These are phyloP conservation scores for Saccharomyces mikatae DNA, from an alignment of 805 yeast species.

Conservation along the genomic window DNA sequence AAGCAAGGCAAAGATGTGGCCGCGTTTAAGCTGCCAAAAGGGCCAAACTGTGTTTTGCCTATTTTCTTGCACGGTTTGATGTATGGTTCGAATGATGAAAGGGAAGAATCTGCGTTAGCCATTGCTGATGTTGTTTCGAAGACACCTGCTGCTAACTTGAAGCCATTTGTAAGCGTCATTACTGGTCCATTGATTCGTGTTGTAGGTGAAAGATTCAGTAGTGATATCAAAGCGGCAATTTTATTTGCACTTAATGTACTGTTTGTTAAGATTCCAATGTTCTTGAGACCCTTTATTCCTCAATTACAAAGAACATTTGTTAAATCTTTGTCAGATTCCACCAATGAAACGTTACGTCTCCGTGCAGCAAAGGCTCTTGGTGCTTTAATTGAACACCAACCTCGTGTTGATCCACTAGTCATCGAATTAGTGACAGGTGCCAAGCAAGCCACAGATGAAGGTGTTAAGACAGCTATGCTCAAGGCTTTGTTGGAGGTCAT, in stretches of 20 bases:
- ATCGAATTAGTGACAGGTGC: constrained; percentile 76
- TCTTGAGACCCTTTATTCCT: constrained; percentile 90
- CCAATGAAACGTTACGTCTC: constrained; percentile 61
- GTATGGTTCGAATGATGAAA: constrained; percentile 80
- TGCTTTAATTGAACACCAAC: constrained; percentile 77
- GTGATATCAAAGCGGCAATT: constrained; percentile 93
- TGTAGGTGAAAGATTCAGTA: constrained; percentile 87
- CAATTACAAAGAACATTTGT: constrained; percentile 96
- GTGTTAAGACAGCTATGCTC: constrained; percentile 78
- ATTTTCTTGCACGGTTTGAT: constrained; percentile 89
- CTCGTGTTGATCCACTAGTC: constrained; percentile 88
- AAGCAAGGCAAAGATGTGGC: constrained; percentile 55
- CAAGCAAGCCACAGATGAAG: constrained; percentile 51
- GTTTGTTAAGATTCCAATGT: constrained; percentile 77
- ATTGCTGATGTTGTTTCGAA: constrained; percentile 80
- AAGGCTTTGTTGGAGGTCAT: constrained; percentile 80
- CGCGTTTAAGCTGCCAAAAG: constrained; percentile 66
- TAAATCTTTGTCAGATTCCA: constrained; percentile 73
- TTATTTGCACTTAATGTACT: constrained; percentile 72
- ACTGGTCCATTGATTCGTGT: constrained; percentile 98
- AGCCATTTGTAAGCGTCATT: constrained; percentile 82
- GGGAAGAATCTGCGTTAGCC: constrained; percentile 81
- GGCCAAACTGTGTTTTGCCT: constrained; percentile 84
- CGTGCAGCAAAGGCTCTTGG: constrained; percentile 90
- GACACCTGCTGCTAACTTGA: constrained; percentile 75